Conservation (phyloP, 169 alveolate genomes). For the Amoebophrya sp. region DNA sequence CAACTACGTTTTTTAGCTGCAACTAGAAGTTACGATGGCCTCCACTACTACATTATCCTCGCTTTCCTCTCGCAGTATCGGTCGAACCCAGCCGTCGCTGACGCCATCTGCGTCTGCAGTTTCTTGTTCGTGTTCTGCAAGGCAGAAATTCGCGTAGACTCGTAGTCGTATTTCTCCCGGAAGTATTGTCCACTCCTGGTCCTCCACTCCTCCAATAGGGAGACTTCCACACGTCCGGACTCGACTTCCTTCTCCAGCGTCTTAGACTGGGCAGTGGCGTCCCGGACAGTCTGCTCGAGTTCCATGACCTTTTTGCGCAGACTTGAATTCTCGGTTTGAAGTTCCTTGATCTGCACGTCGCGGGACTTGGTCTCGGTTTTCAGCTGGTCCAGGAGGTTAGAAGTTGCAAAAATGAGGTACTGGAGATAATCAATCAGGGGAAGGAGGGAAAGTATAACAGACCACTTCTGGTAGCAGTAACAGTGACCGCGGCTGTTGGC, state of each 20-base stretch:
- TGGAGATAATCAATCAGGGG: no score
- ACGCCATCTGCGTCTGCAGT: background rate
- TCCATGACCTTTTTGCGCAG: background rate
- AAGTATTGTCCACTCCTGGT: background rate
- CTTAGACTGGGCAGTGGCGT: background rate
- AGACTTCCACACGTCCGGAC: background rate
- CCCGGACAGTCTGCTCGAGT: background rate
- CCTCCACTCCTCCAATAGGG: background rate
- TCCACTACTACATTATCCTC: background rate
- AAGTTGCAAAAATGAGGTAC: no score
- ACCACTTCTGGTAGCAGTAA: no score
- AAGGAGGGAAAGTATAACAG: no score
- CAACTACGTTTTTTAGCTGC: no score
- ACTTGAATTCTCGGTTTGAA: background rate
- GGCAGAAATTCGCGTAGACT: background rate
- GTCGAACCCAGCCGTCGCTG: conserved; percentile 8
- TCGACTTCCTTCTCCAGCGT: background rate
- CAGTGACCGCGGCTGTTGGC: no score
- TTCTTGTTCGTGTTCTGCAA: background rate
- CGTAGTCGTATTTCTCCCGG: conserved; percentile 16
- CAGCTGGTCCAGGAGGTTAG: no score
- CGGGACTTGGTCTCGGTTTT: no score
- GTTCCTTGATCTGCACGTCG: background rate
- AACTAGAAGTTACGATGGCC: background rate
- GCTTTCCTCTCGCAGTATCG: background rate